phyloP scores from a whole-genome alignment of 2,329 filamentous ascomycete genomes.

The Hypoxylon sp. region DNA sequence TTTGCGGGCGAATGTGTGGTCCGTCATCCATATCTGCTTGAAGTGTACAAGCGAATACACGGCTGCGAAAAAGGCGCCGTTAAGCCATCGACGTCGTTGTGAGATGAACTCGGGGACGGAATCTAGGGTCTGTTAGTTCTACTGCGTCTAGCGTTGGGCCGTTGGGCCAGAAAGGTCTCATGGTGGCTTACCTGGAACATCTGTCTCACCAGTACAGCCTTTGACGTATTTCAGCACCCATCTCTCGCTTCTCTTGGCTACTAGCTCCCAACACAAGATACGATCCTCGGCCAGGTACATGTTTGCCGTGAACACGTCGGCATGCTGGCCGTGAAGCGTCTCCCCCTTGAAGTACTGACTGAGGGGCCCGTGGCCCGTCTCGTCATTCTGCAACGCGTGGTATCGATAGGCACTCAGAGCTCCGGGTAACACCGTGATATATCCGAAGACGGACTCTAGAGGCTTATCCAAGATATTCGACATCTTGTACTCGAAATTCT shows the following conservation, averaged over 20 bases:
- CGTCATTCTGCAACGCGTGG: conserved; percentile 94
- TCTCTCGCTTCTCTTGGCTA: conserved; percentile 91
- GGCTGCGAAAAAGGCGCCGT: conserved; percentile 97
- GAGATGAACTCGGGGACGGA: conserved; percentile 96
- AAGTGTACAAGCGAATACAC: conserved; percentile 98
- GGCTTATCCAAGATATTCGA: conserved; percentile 99
- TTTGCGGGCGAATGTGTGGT: conserved; percentile 90
- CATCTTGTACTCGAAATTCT: conserved; percentile 99
- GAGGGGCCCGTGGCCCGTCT: conserved; percentile 88
- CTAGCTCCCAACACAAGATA: conserved; percentile 94
- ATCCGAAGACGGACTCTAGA: conserved; percentile 94
- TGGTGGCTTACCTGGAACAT: conserved; percentile 81
- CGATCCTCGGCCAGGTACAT: conserved; percentile 99
- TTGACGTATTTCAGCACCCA: conserved; percentile 99
- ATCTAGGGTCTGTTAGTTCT: conserved; percentile 64
- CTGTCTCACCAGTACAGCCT: conserved; percentile 94
- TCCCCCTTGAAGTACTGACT: conserved; percentile 98
- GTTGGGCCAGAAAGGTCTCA: not conserved
- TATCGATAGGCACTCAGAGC: conserved; percentile 99
- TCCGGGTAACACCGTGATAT: conserved; percentile 95
- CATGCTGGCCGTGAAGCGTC: conserved; percentile 86
- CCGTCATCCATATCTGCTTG: conserved; percentile 89
- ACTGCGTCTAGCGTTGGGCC: not conserved
- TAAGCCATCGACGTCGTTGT: conserved; percentile 94
- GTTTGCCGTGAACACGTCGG: conserved; percentile 97